A percentile compares a stretch with the other conserved stretches of the same genome.
These are phyloP conservation scores for Colletotrichum navitas DNA, from an alignment of 2,329 filamentous ascomycete genomes.

Conservation along the genomic window DNA sequence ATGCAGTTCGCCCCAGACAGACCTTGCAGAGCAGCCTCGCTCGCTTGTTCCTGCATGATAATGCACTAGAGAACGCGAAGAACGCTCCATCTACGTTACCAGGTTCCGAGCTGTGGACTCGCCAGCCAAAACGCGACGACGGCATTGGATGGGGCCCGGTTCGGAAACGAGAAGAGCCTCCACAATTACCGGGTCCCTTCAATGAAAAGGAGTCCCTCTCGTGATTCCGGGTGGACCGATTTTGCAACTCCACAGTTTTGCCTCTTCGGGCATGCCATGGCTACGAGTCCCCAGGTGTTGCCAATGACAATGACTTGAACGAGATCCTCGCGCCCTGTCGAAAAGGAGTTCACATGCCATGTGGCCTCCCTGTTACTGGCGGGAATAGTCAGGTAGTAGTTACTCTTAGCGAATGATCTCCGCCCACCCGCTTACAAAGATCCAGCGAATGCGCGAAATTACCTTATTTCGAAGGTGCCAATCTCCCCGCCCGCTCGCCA, in stretches of 20 bases:
- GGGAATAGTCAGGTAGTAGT: slow-evolving; percentile 22
- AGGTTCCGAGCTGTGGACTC: neutral
- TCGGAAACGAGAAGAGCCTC: slow-evolving; percentile 34
- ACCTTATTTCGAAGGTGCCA: slow-evolving; percentile 35
- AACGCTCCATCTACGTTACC: slow-evolving; percentile 18
- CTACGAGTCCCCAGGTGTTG: slow-evolving; percentile 18
- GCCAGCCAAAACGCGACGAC: slow-evolving; percentile 20
- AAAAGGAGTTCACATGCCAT: slow-evolving; percentile 38
- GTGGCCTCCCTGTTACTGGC: slow-evolving; percentile 39
- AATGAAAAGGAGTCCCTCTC: slow-evolving; percentile 32
- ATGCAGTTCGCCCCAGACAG: slow-evolving; percentile 1
- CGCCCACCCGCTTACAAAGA: slow-evolving; percentile 24
- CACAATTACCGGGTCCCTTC: slow-evolving; percentile 33
- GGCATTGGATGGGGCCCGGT: slow-evolving; percentile 18
- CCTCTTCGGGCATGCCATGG: slow-evolving; percentile 34
- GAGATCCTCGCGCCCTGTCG: slow-evolving; percentile 25
- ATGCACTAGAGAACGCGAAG: slow-evolving; percentile 24
- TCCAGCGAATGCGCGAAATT: slow-evolving; percentile 36
- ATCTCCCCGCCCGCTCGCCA: slow-evolving; percentile 2
- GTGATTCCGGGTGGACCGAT: slow-evolving; percentile 39
- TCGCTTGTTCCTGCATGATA: slow-evolving; percentile 27
- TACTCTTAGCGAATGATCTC: slow-evolving; percentile 14
- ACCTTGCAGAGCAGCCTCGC: slow-evolving; percentile 20
- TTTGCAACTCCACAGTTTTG: slow-evolving; percentile 39
- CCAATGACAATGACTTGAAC: slow-evolving; percentile 25